phyloP scores from a whole-genome alignment of 2,329 filamentous ascomycete genomes.

The Ascochyta lentis region DNA sequence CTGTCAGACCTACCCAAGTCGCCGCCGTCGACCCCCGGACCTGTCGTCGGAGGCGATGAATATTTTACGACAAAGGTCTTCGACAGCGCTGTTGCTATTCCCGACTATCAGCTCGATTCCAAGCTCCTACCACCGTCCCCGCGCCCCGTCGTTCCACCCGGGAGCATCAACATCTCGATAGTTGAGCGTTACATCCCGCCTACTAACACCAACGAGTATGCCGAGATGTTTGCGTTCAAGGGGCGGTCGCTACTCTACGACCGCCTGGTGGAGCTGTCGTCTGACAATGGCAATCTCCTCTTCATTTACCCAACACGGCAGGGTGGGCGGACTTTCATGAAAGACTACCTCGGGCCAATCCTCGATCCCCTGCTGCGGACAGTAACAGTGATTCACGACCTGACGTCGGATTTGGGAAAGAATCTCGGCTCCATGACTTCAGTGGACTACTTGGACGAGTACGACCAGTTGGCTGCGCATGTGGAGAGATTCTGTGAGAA shows the following conservation, averaged over 20 bases:
- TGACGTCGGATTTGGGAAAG: slow-evolving; percentile 63
- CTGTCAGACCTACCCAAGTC: slow-evolving; percentile 67
- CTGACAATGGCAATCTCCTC: slow-evolving; percentile 62
- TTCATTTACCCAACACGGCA: slow-evolving; percentile 68
- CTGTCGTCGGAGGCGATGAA: slow-evolving; percentile 59
- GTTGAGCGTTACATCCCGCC: slow-evolving; percentile 72
- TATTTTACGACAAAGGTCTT: slow-evolving; percentile 69
- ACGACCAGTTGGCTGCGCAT: slow-evolving; percentile 55
- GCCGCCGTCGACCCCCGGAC: slow-evolving; percentile 65
- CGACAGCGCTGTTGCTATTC: slow-evolving; percentile 66
- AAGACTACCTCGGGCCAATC: slow-evolving; percentile 65
- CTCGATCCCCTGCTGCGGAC: slow-evolving; percentile 67
- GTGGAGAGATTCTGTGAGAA: slow-evolving; percentile 39
- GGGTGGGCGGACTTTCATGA: slow-evolving; percentile 65
- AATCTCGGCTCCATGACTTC: slow-evolving; percentile 62
- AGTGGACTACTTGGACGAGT: slow-evolving; percentile 62
- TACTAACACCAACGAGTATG: slow-evolving; percentile 63
- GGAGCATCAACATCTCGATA: slow-evolving; percentile 65
- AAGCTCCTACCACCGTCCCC: slow-evolving; percentile 59
- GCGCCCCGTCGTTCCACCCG: slow-evolving; percentile 65
- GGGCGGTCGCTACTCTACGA: slow-evolving; percentile 65
- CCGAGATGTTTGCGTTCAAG: slow-evolving; percentile 62
- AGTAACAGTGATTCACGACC: slow-evolving; percentile 63
- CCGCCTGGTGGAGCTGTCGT: slow-evolving; percentile 65
- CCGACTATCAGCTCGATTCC: slow-evolving; percentile 63